phyloP scores from a whole-genome alignment of 768 basidiomycete genomes.

The Rhizopogon sp. region DNA sequence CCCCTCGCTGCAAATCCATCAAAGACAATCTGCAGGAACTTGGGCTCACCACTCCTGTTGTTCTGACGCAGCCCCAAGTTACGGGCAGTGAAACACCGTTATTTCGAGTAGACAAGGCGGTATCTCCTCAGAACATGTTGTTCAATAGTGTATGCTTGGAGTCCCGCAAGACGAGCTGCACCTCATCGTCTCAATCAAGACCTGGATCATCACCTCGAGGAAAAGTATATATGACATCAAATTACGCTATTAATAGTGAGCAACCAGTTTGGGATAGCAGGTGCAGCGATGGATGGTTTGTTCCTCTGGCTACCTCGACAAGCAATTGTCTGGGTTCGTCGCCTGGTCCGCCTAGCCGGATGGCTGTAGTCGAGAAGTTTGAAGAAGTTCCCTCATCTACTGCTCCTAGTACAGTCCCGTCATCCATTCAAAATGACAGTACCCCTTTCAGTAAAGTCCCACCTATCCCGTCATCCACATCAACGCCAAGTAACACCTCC shows the following conservation, averaged over 20 bases:
- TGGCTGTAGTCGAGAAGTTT: background rate
- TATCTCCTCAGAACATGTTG: background rate
- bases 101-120: background rate
- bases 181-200: background rate
- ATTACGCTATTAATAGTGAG: background rate
- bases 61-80: background rate
- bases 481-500: background rate
- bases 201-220: background rate
- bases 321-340: background rate
- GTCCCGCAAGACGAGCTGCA: background rate
- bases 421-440: background rate
- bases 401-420: background rate
- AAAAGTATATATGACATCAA: background rate
- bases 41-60: background rate
- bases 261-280: background rate
- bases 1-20: background rate
- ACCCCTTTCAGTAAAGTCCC: background rate
- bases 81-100: background rate
- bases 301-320: background rate
- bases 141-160: background rate
- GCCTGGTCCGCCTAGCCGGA: background rate
- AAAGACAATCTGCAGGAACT: conserved; percentile 2
- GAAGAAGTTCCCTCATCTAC: no score
- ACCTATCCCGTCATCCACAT: background rate
- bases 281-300: background rate